phyloP scores from a whole-genome alignment of 2,329 filamentous ascomycete genomes.

The Clathrospora elynae region DNA sequence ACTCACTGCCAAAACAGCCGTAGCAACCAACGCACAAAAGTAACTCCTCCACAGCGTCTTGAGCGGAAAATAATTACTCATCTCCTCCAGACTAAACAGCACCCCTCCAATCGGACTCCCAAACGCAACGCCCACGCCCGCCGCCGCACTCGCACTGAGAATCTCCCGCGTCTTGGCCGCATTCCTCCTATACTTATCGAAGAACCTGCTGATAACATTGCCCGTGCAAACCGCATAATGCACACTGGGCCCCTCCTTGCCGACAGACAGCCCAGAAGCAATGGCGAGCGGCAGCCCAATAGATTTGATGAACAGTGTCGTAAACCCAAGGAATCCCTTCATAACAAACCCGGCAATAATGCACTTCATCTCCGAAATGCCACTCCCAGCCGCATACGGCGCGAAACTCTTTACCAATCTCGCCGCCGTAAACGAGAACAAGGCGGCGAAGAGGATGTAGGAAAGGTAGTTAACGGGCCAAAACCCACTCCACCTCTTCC shows the following conservation, averaged over 20 bases:
- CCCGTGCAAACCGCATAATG: conserved; percentile 98
- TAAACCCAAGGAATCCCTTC: conserved; percentile 93
- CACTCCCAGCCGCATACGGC: conserved; percentile 93
- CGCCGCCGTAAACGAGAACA: conserved; percentile 83
- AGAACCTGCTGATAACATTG: conserved; percentile 92
- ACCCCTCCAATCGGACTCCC: conserved; percentile 97
- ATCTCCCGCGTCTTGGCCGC: conserved; percentile 95
- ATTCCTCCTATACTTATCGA: conserved; percentile 88
- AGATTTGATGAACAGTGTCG: conserved; percentile 93
- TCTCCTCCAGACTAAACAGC: conserved; percentile 95
- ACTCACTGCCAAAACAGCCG: conserved; percentile 77
- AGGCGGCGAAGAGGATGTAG: conserved; percentile 82
- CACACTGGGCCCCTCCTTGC: conserved; percentile 97
- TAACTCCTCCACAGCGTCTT: conserved; percentile 99
- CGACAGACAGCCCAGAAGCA: conserved; percentile 89
- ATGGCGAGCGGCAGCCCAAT: conserved; percentile 89
- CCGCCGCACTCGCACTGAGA: conserved; percentile 89
- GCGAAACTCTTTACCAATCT: conserved; percentile 88
- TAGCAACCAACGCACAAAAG: conserved; percentile 95
- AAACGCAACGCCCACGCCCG: conserved; percentile 94
- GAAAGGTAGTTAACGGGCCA: conserved; percentile 80
- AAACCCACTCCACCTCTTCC: conserved; percentile 86
- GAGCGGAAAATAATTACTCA: conserved; percentile 93
- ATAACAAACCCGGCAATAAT: conserved; percentile 99
- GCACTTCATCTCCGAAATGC: conserved; percentile 98